These are phyloP conservation scores for Silene noctiflora DNA, from an alignment of 179 eudicot genomes.

Conservation along the genomic window DNA sequence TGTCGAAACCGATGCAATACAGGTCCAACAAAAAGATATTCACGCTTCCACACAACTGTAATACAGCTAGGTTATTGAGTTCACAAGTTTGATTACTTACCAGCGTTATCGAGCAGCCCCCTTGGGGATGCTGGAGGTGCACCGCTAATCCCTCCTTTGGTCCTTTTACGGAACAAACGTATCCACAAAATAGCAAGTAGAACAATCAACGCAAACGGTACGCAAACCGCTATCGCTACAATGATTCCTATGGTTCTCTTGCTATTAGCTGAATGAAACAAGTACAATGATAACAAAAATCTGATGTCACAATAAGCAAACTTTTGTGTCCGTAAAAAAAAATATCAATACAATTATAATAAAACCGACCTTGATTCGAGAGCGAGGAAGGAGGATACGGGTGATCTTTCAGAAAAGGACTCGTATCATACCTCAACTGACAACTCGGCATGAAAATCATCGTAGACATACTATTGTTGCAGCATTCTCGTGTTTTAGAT, in stretches of 20 bases:
- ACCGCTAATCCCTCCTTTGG: neutral
- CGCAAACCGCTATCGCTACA: slow-evolving; percentile 11
- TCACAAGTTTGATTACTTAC: neutral
- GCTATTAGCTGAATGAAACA: too few species aligned
- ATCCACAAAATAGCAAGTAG: slow-evolving; percentile 5
- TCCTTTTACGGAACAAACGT: neutral
- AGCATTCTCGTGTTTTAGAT: neutral
- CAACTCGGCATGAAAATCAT: neutral
- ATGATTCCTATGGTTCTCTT: neutral
- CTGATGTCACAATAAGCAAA: too few species aligned
- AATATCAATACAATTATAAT: too few species aligned
- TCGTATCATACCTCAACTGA: neutral
- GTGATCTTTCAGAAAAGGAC: neutral
- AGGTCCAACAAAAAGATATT: too few species aligned
- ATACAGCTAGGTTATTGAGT: too few species aligned
- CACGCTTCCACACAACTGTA: too few species aligned
- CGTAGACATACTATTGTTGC: neutral
- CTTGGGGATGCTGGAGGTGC: neutral
- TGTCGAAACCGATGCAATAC: too few species aligned
- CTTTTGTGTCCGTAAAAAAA: too few species aligned
- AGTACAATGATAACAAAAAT: too few species aligned
- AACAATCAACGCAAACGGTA: neutral
- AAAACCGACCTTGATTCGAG: too few species aligned
- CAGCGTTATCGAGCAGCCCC: neutral
- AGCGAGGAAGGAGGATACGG: too few species aligned